These are phyloP conservation scores for Botrytis sinoallii DNA, from an alignment of 2,329 filamentous ascomycete species.

Conservation along the genomic window DNA sequence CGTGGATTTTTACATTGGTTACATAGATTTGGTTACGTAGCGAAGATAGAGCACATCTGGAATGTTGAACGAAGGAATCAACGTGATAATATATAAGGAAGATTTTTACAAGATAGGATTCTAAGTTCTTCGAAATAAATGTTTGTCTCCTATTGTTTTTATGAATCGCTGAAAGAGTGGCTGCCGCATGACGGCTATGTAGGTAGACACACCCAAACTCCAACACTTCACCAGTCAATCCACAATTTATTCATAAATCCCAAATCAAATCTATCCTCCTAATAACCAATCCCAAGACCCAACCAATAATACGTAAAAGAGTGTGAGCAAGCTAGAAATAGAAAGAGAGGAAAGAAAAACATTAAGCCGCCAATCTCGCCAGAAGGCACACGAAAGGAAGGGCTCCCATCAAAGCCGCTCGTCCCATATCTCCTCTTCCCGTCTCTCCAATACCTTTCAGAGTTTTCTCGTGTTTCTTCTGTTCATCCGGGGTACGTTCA, in stretches of 20 bases:
- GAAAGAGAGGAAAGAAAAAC: not conserved
- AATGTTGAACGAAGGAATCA: not conserved
- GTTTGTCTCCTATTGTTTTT: not conserved
- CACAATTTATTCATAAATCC: not conserved
- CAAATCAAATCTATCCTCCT: not conserved
- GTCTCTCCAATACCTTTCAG: not conserved
- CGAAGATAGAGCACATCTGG: not conserved
- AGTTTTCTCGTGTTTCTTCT: constrained; percentile 10
- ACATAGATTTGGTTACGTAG: not conserved
- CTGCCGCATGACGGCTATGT: not conserved
- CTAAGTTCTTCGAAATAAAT: not conserved
- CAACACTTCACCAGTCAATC: not conserved
- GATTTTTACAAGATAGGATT: not conserved
- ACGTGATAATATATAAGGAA: not conserved
- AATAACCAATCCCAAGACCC: no score
- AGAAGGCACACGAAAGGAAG: constrained; percentile 13
- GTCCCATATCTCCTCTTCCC: constrained; percentile 14
- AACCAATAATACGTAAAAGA: not conserved
- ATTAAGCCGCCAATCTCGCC: constrained; percentile 10
- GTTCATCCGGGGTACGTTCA: not conserved
- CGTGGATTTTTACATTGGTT: not conserved
- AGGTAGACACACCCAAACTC: not conserved
- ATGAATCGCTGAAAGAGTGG: not conserved
- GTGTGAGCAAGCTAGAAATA: not conserved
- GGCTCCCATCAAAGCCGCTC: not conserved